Evolutionary conservation across 805 yeast genomes (phyloP).

Genomic region (Schwanniomyces sp.): DNA sequence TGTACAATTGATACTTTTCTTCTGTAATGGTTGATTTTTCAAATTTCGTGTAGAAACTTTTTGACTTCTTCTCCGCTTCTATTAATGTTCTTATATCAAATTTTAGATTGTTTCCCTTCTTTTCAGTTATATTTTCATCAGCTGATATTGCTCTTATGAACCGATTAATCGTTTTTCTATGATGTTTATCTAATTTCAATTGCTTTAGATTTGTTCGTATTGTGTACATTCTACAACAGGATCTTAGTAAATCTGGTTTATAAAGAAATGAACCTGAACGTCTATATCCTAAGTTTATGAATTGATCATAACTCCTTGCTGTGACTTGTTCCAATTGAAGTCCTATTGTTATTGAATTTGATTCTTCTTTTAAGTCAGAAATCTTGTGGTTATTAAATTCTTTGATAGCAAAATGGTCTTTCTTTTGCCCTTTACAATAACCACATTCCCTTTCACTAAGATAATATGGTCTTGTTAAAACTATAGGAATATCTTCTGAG

Average conservation of each 20-base stretch:
- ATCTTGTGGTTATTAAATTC: slow-evolving; percentile 24
- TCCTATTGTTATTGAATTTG: slow-evolving; percentile 28
- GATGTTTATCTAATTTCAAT: slow-evolving; percentile 60
- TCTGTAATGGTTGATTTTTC: slow-evolving; percentile 52
- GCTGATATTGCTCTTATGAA: slow-evolving; percentile 44
- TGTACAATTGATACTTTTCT: slow-evolving; percentile 64
- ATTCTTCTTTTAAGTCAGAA: slow-evolving; percentile 7
- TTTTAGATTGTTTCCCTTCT: slow-evolving; percentile 9
- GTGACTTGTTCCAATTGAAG: slow-evolving; percentile 46
- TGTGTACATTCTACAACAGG: slow-evolving; percentile 79
- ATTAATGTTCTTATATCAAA: slow-evolving; percentile 33
- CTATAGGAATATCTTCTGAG: slow-evolving; percentile 15
- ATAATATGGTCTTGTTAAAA: slow-evolving; percentile 47
- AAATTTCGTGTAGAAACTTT: slow-evolving; percentile 42
- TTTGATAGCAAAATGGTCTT: slow-evolving; percentile 36
- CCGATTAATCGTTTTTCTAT: slow-evolving; percentile 61
- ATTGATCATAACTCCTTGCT: slow-evolving; percentile 54
- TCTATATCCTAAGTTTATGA: slow-evolving; percentile 75
- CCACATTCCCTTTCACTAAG: slow-evolving; percentile 59
- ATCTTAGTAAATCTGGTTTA: slow-evolving; percentile 63
- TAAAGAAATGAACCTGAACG: slow-evolving; percentile 72
- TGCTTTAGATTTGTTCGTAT: slow-evolving; percentile 57
- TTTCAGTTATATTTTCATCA: neutral
- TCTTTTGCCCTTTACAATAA: slow-evolving; percentile 59
- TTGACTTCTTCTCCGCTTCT: slow-evolving; percentile 37